Conservation (phyloP, 129 eudicot species). For the Heracleum sosnowskyi region DNA sequence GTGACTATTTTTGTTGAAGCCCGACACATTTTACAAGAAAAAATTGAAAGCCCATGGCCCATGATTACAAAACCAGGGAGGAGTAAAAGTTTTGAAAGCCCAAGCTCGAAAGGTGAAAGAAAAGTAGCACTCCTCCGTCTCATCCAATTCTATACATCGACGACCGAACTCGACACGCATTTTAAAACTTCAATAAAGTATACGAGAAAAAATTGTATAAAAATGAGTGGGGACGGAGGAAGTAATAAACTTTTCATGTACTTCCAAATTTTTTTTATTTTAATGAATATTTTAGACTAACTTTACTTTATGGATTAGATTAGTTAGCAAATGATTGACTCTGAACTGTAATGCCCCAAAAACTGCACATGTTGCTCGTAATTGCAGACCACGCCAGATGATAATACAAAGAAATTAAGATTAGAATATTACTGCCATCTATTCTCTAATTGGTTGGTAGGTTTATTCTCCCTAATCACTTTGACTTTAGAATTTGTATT, state of each 20-base stretch:
- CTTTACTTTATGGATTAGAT: not conserved
- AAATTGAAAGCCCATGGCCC: not conserved
- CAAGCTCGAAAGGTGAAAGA: not conserved
- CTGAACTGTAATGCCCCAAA: not conserved
- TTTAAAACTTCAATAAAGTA: too few relatives aligned
- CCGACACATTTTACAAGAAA: too few relatives aligned
- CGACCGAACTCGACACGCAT: too few relatives aligned
- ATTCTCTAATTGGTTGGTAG: not conserved
- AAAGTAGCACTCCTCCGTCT: too few relatives aligned
- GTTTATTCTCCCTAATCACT: not conserved
- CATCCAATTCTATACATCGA: too few relatives aligned
- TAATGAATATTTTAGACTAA: too few relatives aligned
- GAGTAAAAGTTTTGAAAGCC: not conserved
- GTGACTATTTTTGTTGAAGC: too few relatives aligned
- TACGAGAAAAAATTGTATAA: too few relatives aligned
- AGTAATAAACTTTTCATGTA: too few relatives aligned
- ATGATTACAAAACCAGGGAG: too few relatives aligned
- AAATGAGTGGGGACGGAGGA: too few relatives aligned
- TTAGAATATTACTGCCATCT: not conserved
- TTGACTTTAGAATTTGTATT: not conserved
- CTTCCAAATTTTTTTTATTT: not conserved
- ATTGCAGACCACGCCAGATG: not conserved
- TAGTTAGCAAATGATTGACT: not conserved
- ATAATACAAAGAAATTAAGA: not conserved
- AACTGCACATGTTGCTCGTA: constrained; percentile 2